These are phyloP conservation scores for Trametes cinnabarina DNA, from an alignment of 768 basidiomycete genomes.

Conservation along the genomic window DNA sequence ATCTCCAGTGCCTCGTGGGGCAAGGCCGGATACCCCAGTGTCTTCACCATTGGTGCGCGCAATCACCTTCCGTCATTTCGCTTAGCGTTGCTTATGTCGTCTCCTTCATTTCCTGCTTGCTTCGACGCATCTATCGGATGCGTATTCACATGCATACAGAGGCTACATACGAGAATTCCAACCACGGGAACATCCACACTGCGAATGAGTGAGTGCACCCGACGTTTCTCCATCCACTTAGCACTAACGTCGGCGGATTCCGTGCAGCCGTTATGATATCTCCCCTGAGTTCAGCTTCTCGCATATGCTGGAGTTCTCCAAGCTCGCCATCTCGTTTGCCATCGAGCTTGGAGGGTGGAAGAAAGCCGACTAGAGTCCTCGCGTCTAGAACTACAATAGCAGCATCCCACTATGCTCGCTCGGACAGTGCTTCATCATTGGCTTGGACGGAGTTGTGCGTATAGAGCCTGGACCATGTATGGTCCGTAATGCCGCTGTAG, in stretches of 20 bases:
- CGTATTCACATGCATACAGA: slow-evolving; percentile 36
- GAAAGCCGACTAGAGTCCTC: slow-evolving; percentile 23
- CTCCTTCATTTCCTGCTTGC: background rate
- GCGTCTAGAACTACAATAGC: background rate
- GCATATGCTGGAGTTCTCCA: slow-evolving; percentile 77
- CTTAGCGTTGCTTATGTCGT: slow-evolving; percentile 10
- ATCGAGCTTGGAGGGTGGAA: slow-evolving; percentile 50
- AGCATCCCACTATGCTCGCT: background rate
- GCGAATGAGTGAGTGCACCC: slow-evolving; percentile 64
- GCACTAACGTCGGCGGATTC: slow-evolving; percentile 15
- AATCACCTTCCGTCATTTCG: slow-evolving; percentile 11
- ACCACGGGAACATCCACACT: slow-evolving; percentile 76
- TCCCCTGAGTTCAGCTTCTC: slow-evolving; percentile 86
- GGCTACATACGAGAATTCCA: slow-evolving; percentile 72
- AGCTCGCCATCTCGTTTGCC: slow-evolving; percentile 51
- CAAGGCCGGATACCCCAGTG: slow-evolving; percentile 82
- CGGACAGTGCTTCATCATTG: background rate
- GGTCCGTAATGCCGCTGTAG: slow-evolving; percentile 16
- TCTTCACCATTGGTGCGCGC: slow-evolving; percentile 75
- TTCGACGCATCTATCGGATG: slow-evolving; percentile 6
- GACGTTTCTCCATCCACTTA: slow-evolving; percentile 8
- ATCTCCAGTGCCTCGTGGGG: slow-evolving; percentile 69
- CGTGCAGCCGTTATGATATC: slow-evolving; percentile 71
- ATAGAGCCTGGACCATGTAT: slow-evolving; percentile 1
- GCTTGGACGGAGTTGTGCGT: background rate